Evolutionary conservation across 805 yeast genomes (phyloP).

Genomic region (Pichia cabralensis): DNA sequence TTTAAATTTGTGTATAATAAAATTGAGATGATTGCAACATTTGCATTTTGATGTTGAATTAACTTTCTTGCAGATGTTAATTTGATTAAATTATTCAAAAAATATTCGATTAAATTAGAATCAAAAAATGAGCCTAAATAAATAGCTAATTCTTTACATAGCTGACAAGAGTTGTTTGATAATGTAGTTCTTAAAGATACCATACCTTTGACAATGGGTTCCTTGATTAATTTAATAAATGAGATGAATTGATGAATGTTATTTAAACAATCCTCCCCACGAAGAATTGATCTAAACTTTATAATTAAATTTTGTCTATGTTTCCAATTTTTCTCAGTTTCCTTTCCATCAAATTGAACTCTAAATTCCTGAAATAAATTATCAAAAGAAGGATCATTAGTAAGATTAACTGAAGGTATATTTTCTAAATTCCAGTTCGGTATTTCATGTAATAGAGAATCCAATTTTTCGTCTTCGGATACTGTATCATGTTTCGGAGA

Average conservation of each 20-base stretch:
- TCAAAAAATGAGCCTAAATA: conserved; percentile 33
- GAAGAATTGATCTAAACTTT: conserved; percentile 45
- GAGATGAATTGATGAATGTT: conserved; percentile 2
- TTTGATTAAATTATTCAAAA: conserved; percentile 39
- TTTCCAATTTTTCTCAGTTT: conserved; percentile 85
- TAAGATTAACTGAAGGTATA: conserved; percentile 16
- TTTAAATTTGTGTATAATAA: conserved; percentile 46
- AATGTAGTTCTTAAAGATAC: conserved; percentile 78
- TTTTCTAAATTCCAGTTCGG: conserved; percentile 24
- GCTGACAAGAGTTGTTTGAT: conserved; percentile 62
- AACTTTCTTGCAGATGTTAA: conserved; percentile 53
- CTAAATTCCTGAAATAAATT: conserved; percentile 20
- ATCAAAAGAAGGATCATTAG: neutral
- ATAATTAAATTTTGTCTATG: conserved; percentile 53
- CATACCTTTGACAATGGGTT: conserved; percentile 55
- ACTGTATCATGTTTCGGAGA: neutral
- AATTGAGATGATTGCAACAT: conserved; percentile 45
- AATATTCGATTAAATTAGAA: conserved; percentile 36
- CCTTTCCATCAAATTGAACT: conserved; percentile 52
- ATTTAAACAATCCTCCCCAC: conserved; percentile 37
- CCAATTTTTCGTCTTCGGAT: neutral
- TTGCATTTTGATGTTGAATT: conserved; percentile 50
- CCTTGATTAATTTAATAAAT: conserved; percentile 33
- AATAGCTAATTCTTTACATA: conserved; percentile 58
- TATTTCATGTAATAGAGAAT: conserved; percentile 2